Percentiles rank a stretch among this genome's conserved stretches.
phyloP scores from a whole-genome alignment of 495 filamentous ascomycete genomes.

The Podospora pseudoanserina region DNA sequence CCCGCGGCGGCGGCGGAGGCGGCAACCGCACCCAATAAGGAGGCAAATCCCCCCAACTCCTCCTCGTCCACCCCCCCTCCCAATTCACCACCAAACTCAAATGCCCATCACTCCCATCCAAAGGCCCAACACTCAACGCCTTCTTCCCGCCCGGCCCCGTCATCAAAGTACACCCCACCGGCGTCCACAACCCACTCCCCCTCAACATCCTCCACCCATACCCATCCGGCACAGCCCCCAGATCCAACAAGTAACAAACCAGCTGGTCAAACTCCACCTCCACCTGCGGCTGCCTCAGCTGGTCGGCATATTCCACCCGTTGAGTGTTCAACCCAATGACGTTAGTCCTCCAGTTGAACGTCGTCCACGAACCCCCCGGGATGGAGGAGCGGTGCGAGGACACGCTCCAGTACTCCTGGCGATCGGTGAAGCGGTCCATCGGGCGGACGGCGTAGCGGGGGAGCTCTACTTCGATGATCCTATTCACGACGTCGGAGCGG shows the following conservation, averaged over 20 bases:
- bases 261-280: conserved; percentile 62
- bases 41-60: conserved; percentile 51
- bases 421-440: conserved; percentile 49
- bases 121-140: conserved; percentile 52
- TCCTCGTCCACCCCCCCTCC: conserved; percentile 55
- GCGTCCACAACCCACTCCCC: conserved; percentile 60
- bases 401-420: conserved; percentile 54
- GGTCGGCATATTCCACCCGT: conserved; percentile 61
- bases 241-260: conserved; percentile 57
- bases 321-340: conserved; percentile 57
- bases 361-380: conserved; percentile 60
- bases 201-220: conserved; percentile 57
- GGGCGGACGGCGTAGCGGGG: conserved; percentile 61
- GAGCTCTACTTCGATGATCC: conserved; percentile 63
- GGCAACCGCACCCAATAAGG: conserved; percentile 59
- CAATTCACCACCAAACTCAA: conserved; percentile 55
- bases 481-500: conserved; percentile 58
- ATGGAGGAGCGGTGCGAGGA: conserved; percentile 46
- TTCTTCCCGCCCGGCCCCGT: conserved; percentile 51
- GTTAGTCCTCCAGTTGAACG: conserved; percentile 61
- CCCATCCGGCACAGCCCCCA: conserved; percentile 57
- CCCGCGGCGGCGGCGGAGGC: conserved; percentile 24
- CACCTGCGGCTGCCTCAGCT: conserved; percentile 61
- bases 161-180: conserved; percentile 56
- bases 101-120: conserved; percentile 62